Percentiles rank a stretch among this genome's conserved stretches.
Conservation (phyloP, 257 asterid species). For the Solanum chiquidenum region DNA sequence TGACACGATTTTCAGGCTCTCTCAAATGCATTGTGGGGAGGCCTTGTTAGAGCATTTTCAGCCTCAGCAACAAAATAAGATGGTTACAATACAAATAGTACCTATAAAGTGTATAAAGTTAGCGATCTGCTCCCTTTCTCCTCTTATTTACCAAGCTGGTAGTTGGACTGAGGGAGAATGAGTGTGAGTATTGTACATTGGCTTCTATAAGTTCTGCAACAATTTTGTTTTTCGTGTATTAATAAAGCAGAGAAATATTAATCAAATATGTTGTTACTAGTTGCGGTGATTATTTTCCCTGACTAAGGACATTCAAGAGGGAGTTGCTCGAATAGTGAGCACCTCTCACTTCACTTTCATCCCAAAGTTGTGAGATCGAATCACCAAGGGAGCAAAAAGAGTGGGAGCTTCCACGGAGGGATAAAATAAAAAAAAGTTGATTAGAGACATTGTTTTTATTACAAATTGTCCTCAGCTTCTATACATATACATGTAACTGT, state of each 20-base stretch:
- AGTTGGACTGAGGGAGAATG: background rate
- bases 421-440: background rate
- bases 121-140: background rate
- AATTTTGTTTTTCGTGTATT: background rate
- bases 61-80: background rate
- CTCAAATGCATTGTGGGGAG: conserved; percentile 21
- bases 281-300: background rate
- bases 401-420: background rate
- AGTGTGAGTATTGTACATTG: background rate
- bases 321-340: background rate
- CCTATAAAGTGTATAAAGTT: background rate
- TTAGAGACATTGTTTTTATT: background rate
- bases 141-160: background rate
- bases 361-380: background rate
- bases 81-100: background rate
- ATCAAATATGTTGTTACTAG: background rate
- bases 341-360: background rate
- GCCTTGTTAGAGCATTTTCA: conserved; percentile 15
- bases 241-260: background rate
- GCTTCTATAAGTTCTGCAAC: background rate
- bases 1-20: conserved; percentile 43
- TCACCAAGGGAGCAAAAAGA: background rate
- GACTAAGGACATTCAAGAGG: background rate
- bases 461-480: background rate
- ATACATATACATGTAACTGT: background rate